These are phyloP conservation scores for Fonsecaea multimorphosa DNA, from an alignment of 2,329 filamentous ascomycete genomes.

Conservation along the genomic window DNA sequence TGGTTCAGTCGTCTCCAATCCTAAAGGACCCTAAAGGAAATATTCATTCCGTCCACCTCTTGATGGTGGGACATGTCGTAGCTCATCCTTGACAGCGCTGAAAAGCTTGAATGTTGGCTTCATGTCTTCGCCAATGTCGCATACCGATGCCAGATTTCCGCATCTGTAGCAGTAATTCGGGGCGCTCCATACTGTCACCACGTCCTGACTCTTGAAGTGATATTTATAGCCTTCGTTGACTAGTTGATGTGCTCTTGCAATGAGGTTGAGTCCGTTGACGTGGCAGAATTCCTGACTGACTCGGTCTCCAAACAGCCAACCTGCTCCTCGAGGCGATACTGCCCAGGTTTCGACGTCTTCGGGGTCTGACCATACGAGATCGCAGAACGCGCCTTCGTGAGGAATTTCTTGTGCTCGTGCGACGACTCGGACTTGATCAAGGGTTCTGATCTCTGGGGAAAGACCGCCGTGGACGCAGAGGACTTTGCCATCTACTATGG, in stretches of 20 bases:
- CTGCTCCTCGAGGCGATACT: conserved; percentile 70
- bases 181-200: conserved; percentile 85
- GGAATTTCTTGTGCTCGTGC: conserved; percentile 77
- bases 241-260: conserved; percentile 75
- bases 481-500: conserved; percentile 75
- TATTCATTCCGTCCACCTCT: conserved; percentile 56
- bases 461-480: conserved; percentile 75
- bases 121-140: conserved; percentile 84
- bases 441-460: conserved; percentile 73
- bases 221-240: conserved; percentile 86
- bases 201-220: conserved; percentile 92
- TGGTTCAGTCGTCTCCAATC: conserved; percentile 11
- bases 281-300: conserved; percentile 79
- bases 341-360: conserved; percentile 75
- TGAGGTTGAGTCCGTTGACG: conserved; percentile 73
- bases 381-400: conserved; percentile 77
- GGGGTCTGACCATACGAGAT: conserved; percentile 77
- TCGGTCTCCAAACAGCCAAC: conserved; percentile 72
- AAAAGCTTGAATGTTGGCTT: conserved; percentile 79
- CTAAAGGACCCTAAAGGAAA: conserved; percentile 41
- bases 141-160: conserved; percentile 78
- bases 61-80: conserved; percentile 52
- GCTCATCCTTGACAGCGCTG: conserved; percentile 54
- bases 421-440: conserved; percentile 76
- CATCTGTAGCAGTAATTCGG: conserved; percentile 96